phyloP scores from a whole-genome alignment of 2,329 filamentous ascomycete species.

The Plenodomus tracheiphilus region DNA sequence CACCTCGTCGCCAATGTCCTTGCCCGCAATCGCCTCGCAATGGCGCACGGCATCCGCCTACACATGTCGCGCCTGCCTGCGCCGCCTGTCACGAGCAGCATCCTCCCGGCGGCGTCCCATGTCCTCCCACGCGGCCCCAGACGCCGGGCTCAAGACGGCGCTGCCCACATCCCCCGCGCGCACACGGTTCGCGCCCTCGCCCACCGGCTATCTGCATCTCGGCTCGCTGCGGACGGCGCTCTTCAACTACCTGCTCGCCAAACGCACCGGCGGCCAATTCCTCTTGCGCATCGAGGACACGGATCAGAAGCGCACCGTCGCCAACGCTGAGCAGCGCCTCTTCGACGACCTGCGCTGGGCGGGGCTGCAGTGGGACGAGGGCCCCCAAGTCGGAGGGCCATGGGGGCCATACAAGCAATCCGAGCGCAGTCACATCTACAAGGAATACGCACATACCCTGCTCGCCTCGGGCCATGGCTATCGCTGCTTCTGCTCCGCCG shows the following conservation, averaged over 20 bases:
- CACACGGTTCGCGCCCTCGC: conserved; percentile 92
- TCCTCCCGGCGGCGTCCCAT: conserved; percentile 11
- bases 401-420: conserved; percentile 90
- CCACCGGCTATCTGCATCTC: conserved; percentile 90
- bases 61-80: conserved; percentile 36
- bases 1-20: too few species aligned
- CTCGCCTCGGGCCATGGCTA: conserved; percentile 77
- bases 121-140: conserved; percentile 15
- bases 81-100: conserved; percentile 17
- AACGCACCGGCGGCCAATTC: conserved; percentile 85
- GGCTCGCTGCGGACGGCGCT: conserved; percentile 89
- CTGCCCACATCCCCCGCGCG: conserved; percentile 48
- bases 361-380: conserved; percentile 90
- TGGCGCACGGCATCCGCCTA: conserved; percentile 19
- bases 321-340: conserved; percentile 76
- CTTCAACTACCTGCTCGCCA: conserved; percentile 94
- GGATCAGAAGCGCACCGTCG: conserved; percentile 82
- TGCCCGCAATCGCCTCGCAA: conserved; percentile 24
- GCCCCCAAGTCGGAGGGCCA: conserved; percentile 77
- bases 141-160: conserved; percentile 14
- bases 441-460: conserved; percentile 68
- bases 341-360: conserved; percentile 85
- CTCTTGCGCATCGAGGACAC: conserved; percentile 92
- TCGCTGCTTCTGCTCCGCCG: conserved; percentile 84
- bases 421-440: conserved; percentile 74